These are phyloP conservation scores for Aeminium ludgeri DNA, from an alignment of 495 filamentous ascomycete genomes.

Conservation along the genomic window DNA sequence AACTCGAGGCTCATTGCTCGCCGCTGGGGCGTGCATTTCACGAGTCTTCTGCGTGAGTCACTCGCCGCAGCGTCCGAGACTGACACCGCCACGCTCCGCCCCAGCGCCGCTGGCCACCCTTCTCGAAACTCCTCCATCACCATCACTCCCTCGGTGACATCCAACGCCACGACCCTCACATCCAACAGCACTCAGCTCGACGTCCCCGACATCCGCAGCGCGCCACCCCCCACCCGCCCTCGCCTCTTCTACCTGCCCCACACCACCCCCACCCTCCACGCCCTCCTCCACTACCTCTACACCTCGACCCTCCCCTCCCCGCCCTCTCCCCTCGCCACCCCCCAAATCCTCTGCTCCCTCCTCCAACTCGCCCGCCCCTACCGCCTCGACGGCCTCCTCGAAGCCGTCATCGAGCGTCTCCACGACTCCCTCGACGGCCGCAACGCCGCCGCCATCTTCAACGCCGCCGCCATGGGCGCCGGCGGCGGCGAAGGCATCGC, in stretches of 20 bases:
- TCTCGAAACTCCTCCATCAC: conserved; percentile 67
- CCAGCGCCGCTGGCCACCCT: conserved; percentile 20
- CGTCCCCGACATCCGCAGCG: conserved; percentile 34
- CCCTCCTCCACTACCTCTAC: conserved; percentile 82
- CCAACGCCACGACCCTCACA: conserved; percentile 38
- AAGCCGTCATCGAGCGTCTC: conserved; percentile 78
- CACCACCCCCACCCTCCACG: conserved; percentile 69
- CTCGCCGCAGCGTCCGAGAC: conserved; percentile 37
- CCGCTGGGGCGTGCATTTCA: conserved; percentile 90
- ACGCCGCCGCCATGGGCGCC: conserved; percentile 94
- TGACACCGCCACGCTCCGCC: conserved; percentile 38
- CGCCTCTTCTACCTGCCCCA: conserved; percentile 86
- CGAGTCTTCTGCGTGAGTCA: conserved; percentile 70
- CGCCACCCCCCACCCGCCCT: conserved; percentile 49
- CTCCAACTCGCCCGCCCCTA: conserved; percentile 90
- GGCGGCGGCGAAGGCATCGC: conserved; percentile 59
- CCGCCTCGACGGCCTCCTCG: conserved; percentile 76
- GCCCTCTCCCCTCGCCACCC: conserved; percentile 66
- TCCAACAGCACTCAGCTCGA: conserved; percentile 25
- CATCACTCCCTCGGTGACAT: conserved; percentile 56
- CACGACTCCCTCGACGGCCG: conserved; percentile 79
- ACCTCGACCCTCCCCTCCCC: conserved; percentile 69
- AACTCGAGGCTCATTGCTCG: conserved; percentile 76
- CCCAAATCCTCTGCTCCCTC: conserved; percentile 87
- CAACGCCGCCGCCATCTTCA: conserved; percentile 94